phyloP scores from a whole-genome alignment of 2,329 filamentous ascomycete genomes.

The Dactylellina parvicollis region DNA sequence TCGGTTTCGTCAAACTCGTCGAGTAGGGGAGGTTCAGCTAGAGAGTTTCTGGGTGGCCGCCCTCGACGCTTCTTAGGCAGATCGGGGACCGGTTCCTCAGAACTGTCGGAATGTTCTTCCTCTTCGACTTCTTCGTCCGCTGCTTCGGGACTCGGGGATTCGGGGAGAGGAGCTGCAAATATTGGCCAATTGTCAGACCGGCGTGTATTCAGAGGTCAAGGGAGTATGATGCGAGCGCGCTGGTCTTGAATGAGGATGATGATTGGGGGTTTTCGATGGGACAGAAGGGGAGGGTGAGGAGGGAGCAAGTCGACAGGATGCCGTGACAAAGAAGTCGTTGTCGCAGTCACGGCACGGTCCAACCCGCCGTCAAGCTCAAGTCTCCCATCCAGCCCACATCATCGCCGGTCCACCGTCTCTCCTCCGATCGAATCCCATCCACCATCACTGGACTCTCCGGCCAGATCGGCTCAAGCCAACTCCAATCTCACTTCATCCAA shows the following conservation, averaged over 20 bases:
- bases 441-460: neutral
- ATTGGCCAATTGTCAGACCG: slow-evolving; percentile 19
- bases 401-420: neutral
- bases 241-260: neutral
- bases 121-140: slow-evolving; percentile 28
- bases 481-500: slow-evolving; percentile 7
- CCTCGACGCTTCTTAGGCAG: slow-evolving; percentile 66
- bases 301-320: neutral
- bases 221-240: neutral
- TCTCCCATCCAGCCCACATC: neutral
- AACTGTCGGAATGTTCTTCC: slow-evolving; percentile 40
- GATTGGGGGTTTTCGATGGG: neutral
- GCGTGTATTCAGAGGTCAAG: neutral
- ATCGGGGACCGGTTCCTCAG: slow-evolving; percentile 58
- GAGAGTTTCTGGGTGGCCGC: slow-evolving; percentile 62
- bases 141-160: slow-evolving; percentile 30
- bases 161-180: slow-evolving; percentile 38
- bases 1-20: slow-evolving; percentile 42
- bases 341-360: neutral
- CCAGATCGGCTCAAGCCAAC: neutral
- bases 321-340: slow-evolving; percentile 9
- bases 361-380: slow-evolving; percentile 1
- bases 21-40: slow-evolving; percentile 11
- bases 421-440: neutral
- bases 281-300: neutral